These are phyloP conservation scores for Fusarium tricinctum DNA, from an alignment of 2,329 filamentous ascomycete species.

Conservation along the genomic window DNA sequence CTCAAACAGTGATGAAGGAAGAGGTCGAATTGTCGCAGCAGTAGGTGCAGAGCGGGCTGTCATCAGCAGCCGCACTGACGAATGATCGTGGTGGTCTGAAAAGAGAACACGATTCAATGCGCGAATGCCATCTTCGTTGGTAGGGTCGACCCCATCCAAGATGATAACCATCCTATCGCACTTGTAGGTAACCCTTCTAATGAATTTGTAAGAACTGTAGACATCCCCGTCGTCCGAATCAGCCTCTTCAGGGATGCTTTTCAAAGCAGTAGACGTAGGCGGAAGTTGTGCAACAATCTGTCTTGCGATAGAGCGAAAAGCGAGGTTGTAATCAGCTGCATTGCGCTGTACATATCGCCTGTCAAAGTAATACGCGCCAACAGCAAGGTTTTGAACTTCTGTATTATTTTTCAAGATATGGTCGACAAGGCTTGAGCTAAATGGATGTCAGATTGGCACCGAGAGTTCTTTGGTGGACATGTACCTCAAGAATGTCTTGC, in stretches of 20 bases:
- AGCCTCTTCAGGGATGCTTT: accelerated
- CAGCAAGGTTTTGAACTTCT: accelerated
- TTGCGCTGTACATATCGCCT: background rate
- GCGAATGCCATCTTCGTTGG: background rate
- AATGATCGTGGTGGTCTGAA: accelerated
- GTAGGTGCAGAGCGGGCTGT: background rate
- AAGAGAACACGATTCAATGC: background rate
- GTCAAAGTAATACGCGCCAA: background rate
- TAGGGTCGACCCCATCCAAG: background rate
- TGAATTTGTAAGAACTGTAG: accelerated
- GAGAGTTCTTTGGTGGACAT: background rate
- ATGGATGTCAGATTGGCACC: background rate
- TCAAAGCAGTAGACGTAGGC: accelerated
- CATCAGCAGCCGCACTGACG: background rate
- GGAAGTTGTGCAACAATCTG: slow-evolving; percentile 1
- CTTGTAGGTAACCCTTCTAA: accelerated
- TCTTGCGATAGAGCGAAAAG: background rate
- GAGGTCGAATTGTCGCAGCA: accelerated
- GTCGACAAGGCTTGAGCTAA: background rate
- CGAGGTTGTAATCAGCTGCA: background rate
- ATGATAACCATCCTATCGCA: background rate
- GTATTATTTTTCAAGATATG: background rate
- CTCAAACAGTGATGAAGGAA: accelerated
- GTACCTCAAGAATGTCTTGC: slow-evolving; percentile 16
- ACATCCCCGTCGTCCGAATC: background rate